Percentiles rank a stretch among this genome's conserved stretches.
Evolutionary conservation across 352 stramenopile species (phyloP).

Genomic region (Pythium coloratum): DNA sequence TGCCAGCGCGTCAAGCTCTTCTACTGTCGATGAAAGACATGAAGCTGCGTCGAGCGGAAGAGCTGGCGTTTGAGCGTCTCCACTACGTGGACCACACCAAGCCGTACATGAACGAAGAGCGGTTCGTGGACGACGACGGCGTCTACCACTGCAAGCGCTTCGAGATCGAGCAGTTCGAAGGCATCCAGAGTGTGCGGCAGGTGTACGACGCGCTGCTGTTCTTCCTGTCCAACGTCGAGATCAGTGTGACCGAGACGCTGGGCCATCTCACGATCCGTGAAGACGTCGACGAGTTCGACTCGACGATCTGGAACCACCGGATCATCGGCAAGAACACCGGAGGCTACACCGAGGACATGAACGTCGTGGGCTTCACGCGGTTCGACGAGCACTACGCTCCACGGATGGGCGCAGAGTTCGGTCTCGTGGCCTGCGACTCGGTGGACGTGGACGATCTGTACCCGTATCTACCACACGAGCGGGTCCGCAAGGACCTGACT

Average conservation of each 20-base stretch:
- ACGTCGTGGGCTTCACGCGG: constrained; percentile 31
- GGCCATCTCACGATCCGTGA: constrained; percentile 45
- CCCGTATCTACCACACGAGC: constrained; percentile 41
- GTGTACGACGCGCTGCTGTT: constrained; percentile 35
- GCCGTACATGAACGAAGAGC: constrained; percentile 32
- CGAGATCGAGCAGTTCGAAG: constrained; percentile 35
- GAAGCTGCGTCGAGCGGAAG: constrained; percentile 38
- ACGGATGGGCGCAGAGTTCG: constrained; percentile 1
- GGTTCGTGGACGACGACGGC: constrained; percentile 26
- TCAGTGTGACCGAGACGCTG: constrained; percentile 38
- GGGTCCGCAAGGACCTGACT: constrained; percentile 43
- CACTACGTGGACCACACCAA: constrained; percentile 38
- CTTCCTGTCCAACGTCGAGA: constrained; percentile 43
- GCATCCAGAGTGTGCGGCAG: constrained; percentile 27
- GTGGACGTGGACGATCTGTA: constrained; percentile 50
- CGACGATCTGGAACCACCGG: constrained; percentile 33
- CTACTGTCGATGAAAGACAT: constrained; percentile 29
- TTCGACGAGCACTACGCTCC: constrained; percentile 12
- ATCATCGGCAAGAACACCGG: constrained; percentile 25
- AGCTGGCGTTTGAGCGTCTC: constrained; percentile 38
- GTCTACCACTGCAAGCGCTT: constrained; percentile 41
- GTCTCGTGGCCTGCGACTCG: constrained; percentile 45
- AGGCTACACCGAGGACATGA: constrained; percentile 38
- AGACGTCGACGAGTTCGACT: constrained; percentile 29
- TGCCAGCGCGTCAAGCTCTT: not conserved